Conservation (phyloP, 2,329 filamentous ascomycete species). For the Didymella lethalis region DNA sequence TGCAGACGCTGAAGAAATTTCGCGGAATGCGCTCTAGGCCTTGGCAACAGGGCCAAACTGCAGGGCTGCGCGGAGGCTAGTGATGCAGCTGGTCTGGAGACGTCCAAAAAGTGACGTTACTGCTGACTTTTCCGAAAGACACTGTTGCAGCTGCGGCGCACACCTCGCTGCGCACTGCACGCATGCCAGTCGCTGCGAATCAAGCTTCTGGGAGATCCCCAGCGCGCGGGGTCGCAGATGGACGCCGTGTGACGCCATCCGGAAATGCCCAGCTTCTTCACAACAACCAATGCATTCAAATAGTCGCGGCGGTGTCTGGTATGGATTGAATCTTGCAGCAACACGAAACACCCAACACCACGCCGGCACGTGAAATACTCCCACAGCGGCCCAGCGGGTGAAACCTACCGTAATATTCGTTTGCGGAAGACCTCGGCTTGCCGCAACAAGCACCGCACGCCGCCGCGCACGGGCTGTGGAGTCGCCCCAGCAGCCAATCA, state of each 20-base stretch:
- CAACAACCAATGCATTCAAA: background rate
- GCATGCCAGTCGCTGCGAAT: conserved; percentile 27
- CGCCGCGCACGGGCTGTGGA: conserved; percentile 11
- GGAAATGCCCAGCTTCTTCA: background rate
- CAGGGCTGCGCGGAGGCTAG: conserved; percentile 20
- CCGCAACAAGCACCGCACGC: conserved; percentile 29
- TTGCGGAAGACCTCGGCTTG: conserved; percentile 33
- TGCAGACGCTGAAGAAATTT: conserved; percentile 29
- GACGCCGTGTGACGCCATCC: conserved; percentile 13
- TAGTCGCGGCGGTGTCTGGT: background rate
- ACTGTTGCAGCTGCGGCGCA: conserved; percentile 31
- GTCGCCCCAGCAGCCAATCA: conserved; percentile 45
- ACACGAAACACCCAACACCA: conserved; percentile 10
- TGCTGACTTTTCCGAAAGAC: conserved; percentile 24
- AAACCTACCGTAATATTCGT: conserved; percentile 19
- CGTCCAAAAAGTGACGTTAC: conserved; percentile 24
- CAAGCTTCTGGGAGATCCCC: conserved; percentile 11
- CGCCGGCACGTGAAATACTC: conserved; percentile 38
- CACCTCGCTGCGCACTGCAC: conserved; percentile 12
- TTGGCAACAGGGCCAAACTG: conserved; percentile 18
- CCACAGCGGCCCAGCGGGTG: conserved; percentile 16
- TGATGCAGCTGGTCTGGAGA: conserved; percentile 37
- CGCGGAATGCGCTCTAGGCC: conserved; percentile 24
- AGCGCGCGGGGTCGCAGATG: conserved; percentile 13
- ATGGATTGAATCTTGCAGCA: background rate